These are phyloP conservation scores for Thinopyrum elongatum DNA, from an alignment of 176 grass and related monocot genomes.

Conservation along the genomic window DNA sequence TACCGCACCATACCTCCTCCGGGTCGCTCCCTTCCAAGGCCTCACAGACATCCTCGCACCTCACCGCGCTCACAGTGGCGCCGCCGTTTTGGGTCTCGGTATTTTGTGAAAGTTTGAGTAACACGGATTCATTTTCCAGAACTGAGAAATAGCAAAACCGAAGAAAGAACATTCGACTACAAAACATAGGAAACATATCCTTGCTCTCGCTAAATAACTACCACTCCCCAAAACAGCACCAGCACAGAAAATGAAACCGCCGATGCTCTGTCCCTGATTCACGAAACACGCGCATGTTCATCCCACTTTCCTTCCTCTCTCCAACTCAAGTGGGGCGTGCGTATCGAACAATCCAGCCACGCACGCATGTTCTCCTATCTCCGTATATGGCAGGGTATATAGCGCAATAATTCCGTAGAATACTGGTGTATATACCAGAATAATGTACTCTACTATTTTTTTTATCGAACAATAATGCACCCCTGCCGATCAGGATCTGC, in stretches of 20 bases:
- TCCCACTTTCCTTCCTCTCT: not conserved
- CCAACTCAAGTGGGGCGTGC: not conserved
- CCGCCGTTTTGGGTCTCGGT: too few species aligned
- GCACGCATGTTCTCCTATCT: not conserved
- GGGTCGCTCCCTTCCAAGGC: too few species aligned
- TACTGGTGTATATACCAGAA: not conserved
- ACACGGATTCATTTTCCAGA: too few species aligned
- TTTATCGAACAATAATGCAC: not conserved
- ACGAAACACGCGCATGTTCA: conserved; percentile 9
- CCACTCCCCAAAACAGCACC: too few species aligned
- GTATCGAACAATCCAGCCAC: conserved; percentile 3
- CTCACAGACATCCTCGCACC: too few species aligned
- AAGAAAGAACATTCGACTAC: too few species aligned
- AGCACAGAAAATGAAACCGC: not conserved
- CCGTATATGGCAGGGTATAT: not conserved
- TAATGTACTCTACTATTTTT: not conserved
- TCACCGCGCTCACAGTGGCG: too few species aligned
- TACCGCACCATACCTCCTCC: too few species aligned
- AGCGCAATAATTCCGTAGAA: not conserved
- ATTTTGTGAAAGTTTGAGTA: too few species aligned
- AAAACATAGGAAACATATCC: too few species aligned
- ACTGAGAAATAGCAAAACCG: too few species aligned
- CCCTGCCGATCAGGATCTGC: not conserved
- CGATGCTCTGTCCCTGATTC: not conserved
- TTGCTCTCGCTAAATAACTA: too few species aligned